phyloP scores from a whole-genome alignment of 2,329 filamentous ascomycete species.

The Graphium sp. region DNA sequence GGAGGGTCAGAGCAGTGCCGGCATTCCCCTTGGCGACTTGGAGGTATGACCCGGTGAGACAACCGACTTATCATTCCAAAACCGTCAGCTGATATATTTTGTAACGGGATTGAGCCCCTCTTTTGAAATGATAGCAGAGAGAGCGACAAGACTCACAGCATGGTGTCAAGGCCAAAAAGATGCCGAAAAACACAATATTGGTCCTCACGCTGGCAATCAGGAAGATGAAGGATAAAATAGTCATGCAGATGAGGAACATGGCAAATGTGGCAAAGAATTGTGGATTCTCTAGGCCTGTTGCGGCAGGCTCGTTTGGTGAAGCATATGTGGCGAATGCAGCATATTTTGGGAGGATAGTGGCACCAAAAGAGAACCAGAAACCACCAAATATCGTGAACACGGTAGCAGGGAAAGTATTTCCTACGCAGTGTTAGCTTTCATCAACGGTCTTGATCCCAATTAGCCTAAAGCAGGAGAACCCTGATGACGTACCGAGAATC shows the following conservation, averaged over 20 bases:
- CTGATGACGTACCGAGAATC: constrained; percentile 17
- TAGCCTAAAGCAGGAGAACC: background rate
- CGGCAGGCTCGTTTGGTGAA: constrained; percentile 9
- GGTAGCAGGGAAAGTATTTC: constrained; percentile 35
- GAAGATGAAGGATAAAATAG: constrained; percentile 41
- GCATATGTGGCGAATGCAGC: constrained; percentile 23
- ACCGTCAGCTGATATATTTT: background rate
- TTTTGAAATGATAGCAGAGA: background rate
- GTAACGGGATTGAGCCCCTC: background rate
- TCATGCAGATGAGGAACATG: constrained; percentile 47
- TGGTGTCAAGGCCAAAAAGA: constrained; percentile 37
- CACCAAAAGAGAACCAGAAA: constrained; percentile 33
- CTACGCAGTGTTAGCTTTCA: constrained; percentile 5
- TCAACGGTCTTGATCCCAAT: background rate
- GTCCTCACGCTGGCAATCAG: constrained; percentile 48
- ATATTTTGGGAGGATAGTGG: constrained; percentile 28
- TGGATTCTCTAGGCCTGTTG: constrained; percentile 19
- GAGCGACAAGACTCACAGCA: constrained; percentile 10
- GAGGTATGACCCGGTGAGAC: constrained; percentile 14
- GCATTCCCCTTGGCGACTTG: constrained; percentile 9
- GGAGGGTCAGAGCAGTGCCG: constrained; percentile 7
- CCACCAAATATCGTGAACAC: constrained; percentile 28
- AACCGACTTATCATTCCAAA: constrained; percentile 8
- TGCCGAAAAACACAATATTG: constrained; percentile 44
- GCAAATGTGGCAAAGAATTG: constrained; percentile 30